A percentile compares a stretch with the other conserved stretches of the same genome.
Evolutionary conservation across 345 rosid species (phyloP).

Genomic region (Sonneratia caseolaris): DNA sequence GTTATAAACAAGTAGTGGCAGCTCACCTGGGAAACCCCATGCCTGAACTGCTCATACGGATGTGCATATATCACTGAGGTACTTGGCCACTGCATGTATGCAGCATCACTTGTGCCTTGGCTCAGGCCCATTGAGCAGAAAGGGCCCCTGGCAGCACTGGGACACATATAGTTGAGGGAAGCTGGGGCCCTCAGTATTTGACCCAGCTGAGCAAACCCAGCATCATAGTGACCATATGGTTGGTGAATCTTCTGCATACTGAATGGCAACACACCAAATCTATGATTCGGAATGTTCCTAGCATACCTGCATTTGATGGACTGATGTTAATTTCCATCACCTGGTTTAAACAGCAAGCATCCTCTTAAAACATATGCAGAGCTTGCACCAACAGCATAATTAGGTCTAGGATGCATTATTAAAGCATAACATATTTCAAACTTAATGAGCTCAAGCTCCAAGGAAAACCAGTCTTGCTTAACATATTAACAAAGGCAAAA

Average conservation of each 20-base stretch:
- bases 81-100: constrained; percentile 75
- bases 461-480: background rate
- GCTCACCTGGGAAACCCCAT: constrained; percentile 63
- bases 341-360: background rate
- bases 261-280: constrained; percentile 38
- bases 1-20: background rate
- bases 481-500: background rate
- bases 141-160: constrained; percentile 45
- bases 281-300: constrained; percentile 72
- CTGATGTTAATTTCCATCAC: background rate
- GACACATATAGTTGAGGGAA: constrained; percentile 35
- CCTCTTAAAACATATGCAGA: background rate
- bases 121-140: constrained; percentile 40
- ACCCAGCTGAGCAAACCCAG: constrained; percentile 44
- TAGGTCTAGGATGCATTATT: background rate
- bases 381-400: background rate
- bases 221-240: constrained; percentile 55
- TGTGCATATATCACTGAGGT: constrained; percentile 75
- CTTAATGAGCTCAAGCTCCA: background rate
- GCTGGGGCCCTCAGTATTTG: constrained; percentile 52
- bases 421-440: background rate
- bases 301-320: constrained; percentile 45
- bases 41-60: constrained; percentile 74
- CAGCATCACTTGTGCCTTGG: constrained; percentile 48
- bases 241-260: constrained; percentile 54